A percentile compares a stretch with the other conserved stretches of the same genome.
These are phyloP conservation scores for Kitagawia praeruptora DNA, from an alignment of 129 eudicot genomes.

Conservation along the genomic window DNA sequence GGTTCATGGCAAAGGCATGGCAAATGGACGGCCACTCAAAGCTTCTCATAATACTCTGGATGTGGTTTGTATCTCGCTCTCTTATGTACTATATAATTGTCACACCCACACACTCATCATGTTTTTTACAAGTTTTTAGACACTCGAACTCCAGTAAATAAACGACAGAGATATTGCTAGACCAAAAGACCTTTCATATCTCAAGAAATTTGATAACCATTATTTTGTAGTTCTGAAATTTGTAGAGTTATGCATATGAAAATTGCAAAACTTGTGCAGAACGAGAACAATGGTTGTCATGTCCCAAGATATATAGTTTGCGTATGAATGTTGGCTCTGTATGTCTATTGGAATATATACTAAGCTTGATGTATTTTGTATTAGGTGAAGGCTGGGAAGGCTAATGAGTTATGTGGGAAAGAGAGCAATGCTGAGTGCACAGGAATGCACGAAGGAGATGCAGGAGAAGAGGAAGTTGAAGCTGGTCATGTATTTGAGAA, in stretches of 20 bases:
- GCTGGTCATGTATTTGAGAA: slow-evolving; percentile 26
- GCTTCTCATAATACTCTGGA: slow-evolving; percentile 23
- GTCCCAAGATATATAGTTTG: too few relatives aligned
- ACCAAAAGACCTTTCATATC: too few relatives aligned
- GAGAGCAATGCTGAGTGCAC: slow-evolving; percentile 13
- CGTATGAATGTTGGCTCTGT: too few relatives aligned
- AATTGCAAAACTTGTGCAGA: too few relatives aligned
- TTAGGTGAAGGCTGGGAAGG: slow-evolving; percentile 19
- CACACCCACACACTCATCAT: not conserved
- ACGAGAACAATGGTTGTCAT: too few relatives aligned
- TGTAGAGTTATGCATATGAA: not conserved
- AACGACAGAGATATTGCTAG: not conserved
- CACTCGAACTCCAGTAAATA: not conserved
- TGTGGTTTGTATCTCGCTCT: slow-evolving; percentile 20
- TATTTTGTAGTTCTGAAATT: not conserved
- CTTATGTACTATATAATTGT: not conserved
- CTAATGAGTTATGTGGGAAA: slow-evolving; percentile 7
- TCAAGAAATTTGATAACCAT: not conserved
- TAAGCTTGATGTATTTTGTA: not conserved
- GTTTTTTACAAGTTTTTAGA: not conserved
- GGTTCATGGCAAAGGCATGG: slow-evolving; percentile 16
- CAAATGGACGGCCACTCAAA: slow-evolving; percentile 3
- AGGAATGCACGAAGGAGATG: slow-evolving; percentile 13
- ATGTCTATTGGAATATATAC: not conserved
- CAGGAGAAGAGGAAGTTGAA: slow-evolving; percentile 8